Evolutionary conservation across 176 grass and related monocot species (phyloP).

Genomic region (Aechmea fasciata): DNA sequence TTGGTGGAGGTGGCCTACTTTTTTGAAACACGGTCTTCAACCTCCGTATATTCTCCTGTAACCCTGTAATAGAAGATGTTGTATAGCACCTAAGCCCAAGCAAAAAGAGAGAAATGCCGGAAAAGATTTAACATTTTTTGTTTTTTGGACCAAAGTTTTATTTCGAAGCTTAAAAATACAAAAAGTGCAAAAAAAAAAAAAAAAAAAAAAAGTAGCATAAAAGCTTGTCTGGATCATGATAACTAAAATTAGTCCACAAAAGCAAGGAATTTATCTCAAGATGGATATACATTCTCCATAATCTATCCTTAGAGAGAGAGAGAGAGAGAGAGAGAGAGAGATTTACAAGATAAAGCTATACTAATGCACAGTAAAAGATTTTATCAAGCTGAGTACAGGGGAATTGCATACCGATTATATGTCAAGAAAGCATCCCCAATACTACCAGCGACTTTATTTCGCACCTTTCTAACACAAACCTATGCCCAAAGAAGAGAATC

Average conservation of each 20-base stretch:
- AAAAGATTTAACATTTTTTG: too few species aligned
- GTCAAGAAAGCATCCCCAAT: slow-evolving; percentile 78
- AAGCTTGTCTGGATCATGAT: neutral
- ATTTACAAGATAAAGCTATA: neutral
- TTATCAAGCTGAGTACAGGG: neutral
- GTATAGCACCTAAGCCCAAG: too few species aligned
- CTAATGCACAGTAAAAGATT: neutral
- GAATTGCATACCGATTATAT: slow-evolving; percentile 56
- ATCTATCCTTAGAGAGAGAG: too few species aligned
- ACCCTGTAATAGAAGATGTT: slow-evolving; percentile 27
- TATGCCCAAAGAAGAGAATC: slow-evolving; percentile 13
- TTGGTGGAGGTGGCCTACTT: neutral
- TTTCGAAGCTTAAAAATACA: neutral
- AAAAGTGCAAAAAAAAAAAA: neutral
- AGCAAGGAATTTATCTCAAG: too few species aligned
- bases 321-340: too few species aligned
- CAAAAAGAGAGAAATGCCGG: too few species aligned
- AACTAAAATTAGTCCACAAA: too few species aligned
- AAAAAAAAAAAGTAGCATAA: neutral
- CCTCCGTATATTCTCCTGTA: slow-evolving; percentile 57
- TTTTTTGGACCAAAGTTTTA: neutral
- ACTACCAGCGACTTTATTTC: slow-evolving; percentile 82
- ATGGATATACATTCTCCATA: too few species aligned
- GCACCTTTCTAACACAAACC: slow-evolving; percentile 89
- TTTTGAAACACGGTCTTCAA: slow-evolving; percentile 8